Conservation (phyloP, 2,329 filamentous ascomycete species). For the Neofusicoccum kwambonambiense region DNA sequence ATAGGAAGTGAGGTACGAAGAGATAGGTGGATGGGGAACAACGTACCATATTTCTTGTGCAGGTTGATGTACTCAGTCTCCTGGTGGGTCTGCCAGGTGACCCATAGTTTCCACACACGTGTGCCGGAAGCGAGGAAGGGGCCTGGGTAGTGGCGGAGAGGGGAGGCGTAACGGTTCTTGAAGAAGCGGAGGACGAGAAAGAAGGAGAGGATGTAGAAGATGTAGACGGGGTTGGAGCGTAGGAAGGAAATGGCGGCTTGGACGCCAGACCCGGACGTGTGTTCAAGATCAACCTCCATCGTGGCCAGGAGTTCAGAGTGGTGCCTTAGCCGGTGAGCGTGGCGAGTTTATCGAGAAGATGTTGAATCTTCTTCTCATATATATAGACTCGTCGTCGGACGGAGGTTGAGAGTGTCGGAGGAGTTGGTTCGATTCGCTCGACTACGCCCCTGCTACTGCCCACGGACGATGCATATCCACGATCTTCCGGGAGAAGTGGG, state of each 20-base stretch:
- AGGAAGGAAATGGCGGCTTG: constrained; percentile 1
- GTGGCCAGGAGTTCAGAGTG: not conserved
- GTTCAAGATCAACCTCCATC: not conserved
- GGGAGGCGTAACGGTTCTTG: constrained; percentile 6
- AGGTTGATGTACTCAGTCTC: constrained; percentile 56
- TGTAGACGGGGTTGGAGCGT: not conserved
- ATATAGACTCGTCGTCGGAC: not conserved
- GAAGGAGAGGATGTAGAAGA: not conserved
- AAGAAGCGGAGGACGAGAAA: constrained; percentile 4
- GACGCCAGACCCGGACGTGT: not conserved
- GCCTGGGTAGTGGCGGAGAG: constrained; percentile 50
- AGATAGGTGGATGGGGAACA: not conserved
- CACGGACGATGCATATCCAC: not conserved
- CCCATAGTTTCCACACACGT: constrained; percentile 67
- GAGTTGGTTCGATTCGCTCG: not conserved
- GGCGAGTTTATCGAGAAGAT: not conserved
- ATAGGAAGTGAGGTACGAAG: not conserved
- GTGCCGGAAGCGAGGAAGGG: constrained; percentile 54
- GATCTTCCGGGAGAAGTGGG: not conserved
- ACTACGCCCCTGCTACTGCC: not conserved
- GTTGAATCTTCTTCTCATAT: not conserved
- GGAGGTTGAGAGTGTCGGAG: not conserved
- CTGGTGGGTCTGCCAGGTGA: constrained; percentile 60
- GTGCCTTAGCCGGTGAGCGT: not conserved
- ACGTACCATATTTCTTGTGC: constrained; percentile 69